phyloP scores from a whole-genome alignment of 345 rosid species.

The Citrus unshiu region DNA sequence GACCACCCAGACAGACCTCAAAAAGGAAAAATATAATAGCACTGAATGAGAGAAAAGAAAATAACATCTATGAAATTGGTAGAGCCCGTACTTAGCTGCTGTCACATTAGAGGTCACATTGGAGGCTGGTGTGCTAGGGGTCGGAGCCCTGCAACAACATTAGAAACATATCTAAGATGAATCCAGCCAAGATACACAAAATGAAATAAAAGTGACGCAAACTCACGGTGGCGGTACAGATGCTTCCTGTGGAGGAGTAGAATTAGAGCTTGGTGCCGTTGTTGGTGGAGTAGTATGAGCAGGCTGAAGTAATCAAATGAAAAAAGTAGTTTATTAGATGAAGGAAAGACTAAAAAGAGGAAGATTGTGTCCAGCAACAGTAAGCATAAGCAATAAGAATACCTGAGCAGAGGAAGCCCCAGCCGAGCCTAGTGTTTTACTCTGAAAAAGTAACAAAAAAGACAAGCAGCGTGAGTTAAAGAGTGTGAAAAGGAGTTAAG shows the following conservation, averaged over 20 bases:
- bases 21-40: neutral
- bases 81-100: slow-evolving; percentile 34
- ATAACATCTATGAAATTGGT: neutral
- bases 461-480: neutral
- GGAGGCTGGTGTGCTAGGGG: slow-evolving; percentile 28
- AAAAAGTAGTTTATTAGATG: neutral
- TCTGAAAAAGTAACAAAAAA: slow-evolving; percentile 36
- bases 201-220: neutral
- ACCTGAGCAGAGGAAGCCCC: slow-evolving; percentile 66
- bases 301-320: slow-evolving; percentile 41
- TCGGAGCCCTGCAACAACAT: slow-evolving; percentile 28
- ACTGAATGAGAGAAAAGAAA: neutral
- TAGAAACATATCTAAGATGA: slow-evolving; percentile 1
- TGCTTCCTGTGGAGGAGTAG: slow-evolving; percentile 39
- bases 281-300: slow-evolving; percentile 44
- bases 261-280: slow-evolving; percentile 33
- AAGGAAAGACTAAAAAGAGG: neutral
- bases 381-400: slow-evolving; percentile 4
- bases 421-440: slow-evolving; percentile 54
- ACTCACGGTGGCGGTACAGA: slow-evolving; percentile 63
- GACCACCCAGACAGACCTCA: neutral
- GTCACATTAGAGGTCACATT: slow-evolving; percentile 34
- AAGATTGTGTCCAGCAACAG: neutral
- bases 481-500: neutral
- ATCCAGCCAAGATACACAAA: neutral